phyloP scores from a whole-genome alignment of 2,329 filamentous ascomycete genomes.

The Pestalotiopsis sp. region DNA sequence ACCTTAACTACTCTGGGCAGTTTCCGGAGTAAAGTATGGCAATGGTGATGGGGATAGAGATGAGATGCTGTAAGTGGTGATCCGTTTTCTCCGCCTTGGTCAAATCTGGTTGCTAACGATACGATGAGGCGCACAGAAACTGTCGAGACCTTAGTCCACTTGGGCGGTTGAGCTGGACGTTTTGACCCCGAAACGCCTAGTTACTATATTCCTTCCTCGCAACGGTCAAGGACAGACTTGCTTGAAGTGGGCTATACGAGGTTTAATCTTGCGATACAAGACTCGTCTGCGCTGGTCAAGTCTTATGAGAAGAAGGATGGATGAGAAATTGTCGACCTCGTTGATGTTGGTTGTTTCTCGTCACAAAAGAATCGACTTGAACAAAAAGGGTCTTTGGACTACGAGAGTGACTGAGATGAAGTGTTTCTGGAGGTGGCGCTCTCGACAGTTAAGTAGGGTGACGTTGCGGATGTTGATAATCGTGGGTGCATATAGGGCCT shows the following conservation, averaged over 20 bases:
- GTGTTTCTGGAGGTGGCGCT: conserved; percentile 14
- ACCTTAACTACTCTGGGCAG: conserved; percentile 16
- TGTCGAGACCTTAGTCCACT: conserved; percentile 8
- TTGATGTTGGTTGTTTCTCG: background rate
- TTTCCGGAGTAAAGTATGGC: conserved; percentile 18
- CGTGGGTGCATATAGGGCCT: conserved; percentile 15
- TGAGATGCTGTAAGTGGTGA: conserved; percentile 16
- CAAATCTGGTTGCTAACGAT: conserved; percentile 3
- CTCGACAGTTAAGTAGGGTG: conserved; percentile 16
- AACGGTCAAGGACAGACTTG: background rate
- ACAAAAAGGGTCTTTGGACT: background rate
- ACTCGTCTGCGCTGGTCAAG: background rate
- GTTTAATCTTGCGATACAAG: background rate
- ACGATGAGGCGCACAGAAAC: conserved; percentile 10
- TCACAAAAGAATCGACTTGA: background rate
- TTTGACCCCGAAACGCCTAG: background rate
- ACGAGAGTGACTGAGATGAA: conserved; percentile 10
- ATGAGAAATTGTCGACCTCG: background rate
- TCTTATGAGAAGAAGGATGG: background rate
- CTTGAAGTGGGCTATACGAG: background rate
- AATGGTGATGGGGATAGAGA: conserved; percentile 13
- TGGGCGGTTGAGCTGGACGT: conserved; percentile 3
- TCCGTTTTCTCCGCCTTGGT: conserved; percentile 7
- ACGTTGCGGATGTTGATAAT: conserved; percentile 10
- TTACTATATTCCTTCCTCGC: background rate